Base-by-base conservation (phyloP, 768 basidiomycete species). In the Galerina marginata region DNA sequence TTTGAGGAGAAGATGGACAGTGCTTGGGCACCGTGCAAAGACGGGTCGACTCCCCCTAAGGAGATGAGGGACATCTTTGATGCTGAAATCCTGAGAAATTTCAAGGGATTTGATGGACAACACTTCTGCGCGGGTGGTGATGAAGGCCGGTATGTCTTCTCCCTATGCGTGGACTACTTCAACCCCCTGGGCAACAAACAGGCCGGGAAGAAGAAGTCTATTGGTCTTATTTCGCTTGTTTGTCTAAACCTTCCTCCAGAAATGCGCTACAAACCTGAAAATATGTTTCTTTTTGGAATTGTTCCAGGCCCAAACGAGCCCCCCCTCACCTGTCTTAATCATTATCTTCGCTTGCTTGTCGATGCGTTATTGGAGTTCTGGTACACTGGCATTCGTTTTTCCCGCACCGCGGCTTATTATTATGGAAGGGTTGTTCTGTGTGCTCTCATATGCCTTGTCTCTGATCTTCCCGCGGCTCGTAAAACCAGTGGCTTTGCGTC, bases 231-330 rank as follows among this genome's bases (percentile, higher is more conserved):
- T 4, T 75, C 69, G 14, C 57, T 79, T 44, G 67, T 70, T 4
- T 76, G 72, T 58, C 56, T 78, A 3, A 80, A 77, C 60, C 69
- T 80, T 12, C 78, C 77, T 9, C 70, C 69, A 1, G 56, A 69
- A 14, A 38, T 71, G 23, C 68, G 70, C 10, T 76, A 74, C 56
- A 63, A 67, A 29, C 26, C 67, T 0, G 74, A 80, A 61, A 80
- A 82, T 56, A 72, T 82, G 65, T 81, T 70, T 58, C 60, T 71
- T 3, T 69, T 62, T 1, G 78, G 73, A 0, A 61, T 82, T 57
- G 75, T 81, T 23, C 77, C 79, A 2, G 78, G 81, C 0, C 81
- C 80, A 0, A 60, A 69, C 1, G 71, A 77, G 44, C 79, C 81
- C 1, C 66, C 65, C 0, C 51, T 72, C 0, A 43, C 69, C 0